Conservation (phyloP, 148 eudicot genomes). For the Camellia granthamiana region DNA sequence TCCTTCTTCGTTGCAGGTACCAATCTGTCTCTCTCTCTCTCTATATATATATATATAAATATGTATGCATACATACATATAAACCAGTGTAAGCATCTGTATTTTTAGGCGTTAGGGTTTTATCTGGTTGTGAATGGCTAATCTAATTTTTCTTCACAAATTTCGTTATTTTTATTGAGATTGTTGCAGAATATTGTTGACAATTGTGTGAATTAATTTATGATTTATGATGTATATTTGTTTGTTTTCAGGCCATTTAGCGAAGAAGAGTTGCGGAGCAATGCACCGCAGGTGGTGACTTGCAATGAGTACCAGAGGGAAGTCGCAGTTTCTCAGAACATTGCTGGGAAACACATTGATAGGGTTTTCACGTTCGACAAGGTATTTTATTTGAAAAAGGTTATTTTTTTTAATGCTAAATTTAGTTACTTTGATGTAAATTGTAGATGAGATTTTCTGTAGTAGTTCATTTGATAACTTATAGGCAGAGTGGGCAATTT, state of each 20-base stretch:
- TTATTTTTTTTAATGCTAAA: not conserved
- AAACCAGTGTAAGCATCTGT: too few species aligned
- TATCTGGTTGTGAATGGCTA: not conserved
- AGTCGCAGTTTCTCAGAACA: slow-evolving; percentile 85
- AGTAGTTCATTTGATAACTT: not conserved
- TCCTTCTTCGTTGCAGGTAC: slow-evolving; percentile 93
- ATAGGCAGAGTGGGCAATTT: not conserved
- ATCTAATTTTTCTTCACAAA: too few species aligned
- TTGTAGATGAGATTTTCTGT: not conserved
- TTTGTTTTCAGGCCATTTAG: slow-evolving; percentile 73
- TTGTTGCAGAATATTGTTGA: not conserved
- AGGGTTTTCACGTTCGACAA: slow-evolving; percentile 87
- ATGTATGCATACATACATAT: not conserved
- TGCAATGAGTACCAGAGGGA: slow-evolving; percentile 86
- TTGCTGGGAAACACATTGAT: slow-evolving; percentile 88
- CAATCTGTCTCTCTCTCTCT: not conserved
- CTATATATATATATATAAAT: not conserved
- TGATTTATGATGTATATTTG: slow-evolving; percentile 2
- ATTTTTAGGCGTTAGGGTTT: not conserved
- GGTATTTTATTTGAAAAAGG: slow-evolving; percentile 32
- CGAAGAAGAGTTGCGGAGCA: slow-evolving; percentile 73
- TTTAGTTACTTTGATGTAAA: not conserved
- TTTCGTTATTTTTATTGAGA: not conserved
- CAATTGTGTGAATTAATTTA: not conserved
- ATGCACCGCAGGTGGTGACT: slow-evolving; percentile 90